A percentile compares a stretch with the other conserved stretches of the same genome.
Conservation (phyloP, 2,329 filamentous ascomycete species). For the Apiospora pterosperma region DNA sequence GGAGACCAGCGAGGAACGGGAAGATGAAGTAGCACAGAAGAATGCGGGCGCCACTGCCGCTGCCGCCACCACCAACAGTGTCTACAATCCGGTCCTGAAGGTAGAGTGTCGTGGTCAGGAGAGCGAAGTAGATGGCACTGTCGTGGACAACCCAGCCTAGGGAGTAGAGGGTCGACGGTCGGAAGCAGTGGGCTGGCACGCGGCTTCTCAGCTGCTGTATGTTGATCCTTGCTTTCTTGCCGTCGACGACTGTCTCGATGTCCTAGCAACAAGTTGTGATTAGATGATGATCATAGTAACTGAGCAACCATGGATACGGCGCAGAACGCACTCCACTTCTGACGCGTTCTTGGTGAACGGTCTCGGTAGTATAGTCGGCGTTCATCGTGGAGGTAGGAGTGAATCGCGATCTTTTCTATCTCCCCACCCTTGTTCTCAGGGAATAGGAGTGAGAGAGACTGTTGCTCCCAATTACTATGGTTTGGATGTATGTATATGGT, state of each 20-base stretch:
- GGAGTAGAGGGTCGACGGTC: conserved; percentile 47
- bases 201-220: conserved; percentile 43
- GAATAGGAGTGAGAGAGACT: not conserved
- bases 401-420: not conserved
- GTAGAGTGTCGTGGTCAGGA: conserved; percentile 46
- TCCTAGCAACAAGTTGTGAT: conserved; percentile 2
- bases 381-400: not conserved
- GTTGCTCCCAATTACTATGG: not conserved
- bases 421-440: not conserved
- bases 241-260: conserved; percentile 8
- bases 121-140: conserved; percentile 41
- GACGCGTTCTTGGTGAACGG: conserved; percentile 12
- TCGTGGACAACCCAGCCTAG: conserved; percentile 54
- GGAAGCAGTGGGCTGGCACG: conserved; percentile 58
- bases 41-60: conserved; percentile 34
- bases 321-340: conserved; percentile 7
- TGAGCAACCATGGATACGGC: not conserved
- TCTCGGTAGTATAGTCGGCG: conserved; percentile 12
- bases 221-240: conserved; percentile 23
- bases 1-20: conserved; percentile 58
- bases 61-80: too few relatives aligned
- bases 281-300: not conserved
- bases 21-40: conserved; percentile 51
- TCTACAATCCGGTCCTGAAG: conserved; percentile 44
- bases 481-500: not conserved